Percentiles rank a stretch among this genome's conserved stretches.
Conservation (phyloP, 2,329 filamentous ascomycete species). For the Domatiomyces globalis region DNA sequence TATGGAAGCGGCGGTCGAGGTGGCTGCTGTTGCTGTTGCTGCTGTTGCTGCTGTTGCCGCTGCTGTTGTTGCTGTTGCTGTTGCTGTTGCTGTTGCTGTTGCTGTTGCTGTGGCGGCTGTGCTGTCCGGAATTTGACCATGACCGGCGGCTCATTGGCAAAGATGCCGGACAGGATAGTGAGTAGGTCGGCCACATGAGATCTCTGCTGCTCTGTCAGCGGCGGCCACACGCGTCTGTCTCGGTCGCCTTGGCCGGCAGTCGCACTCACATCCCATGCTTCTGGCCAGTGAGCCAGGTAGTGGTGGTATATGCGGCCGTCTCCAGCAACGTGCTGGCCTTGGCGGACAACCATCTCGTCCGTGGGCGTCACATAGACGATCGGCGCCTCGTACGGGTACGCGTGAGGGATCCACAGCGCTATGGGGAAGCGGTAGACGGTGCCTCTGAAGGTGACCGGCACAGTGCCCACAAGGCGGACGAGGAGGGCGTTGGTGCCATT, state of each 20-base stretch:
- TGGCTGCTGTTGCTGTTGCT: constrained; percentile 34
- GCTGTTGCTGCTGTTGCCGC: too few relatives aligned
- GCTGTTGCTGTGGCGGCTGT: constrained; percentile 28
- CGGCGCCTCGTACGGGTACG: constrained; percentile 74
- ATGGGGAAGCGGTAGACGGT: constrained; percentile 82
- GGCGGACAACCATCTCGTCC: constrained; percentile 74
- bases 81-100: constrained; percentile 24
- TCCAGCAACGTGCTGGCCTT: constrained; percentile 74
- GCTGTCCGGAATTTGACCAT: constrained; percentile 46
- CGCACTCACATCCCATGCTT: constrained; percentile 72
- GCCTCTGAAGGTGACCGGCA: constrained; percentile 84
- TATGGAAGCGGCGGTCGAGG: constrained; percentile 52
- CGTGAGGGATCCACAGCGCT: constrained; percentile 82
- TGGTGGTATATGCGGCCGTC: constrained; percentile 93
- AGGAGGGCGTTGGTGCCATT: constrained; percentile 77
- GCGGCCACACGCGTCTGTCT: neutral
- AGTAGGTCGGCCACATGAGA: constrained; percentile 74
- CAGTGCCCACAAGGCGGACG: constrained; percentile 69
- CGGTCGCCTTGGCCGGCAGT: neutral
- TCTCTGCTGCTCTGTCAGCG: constrained; percentile 39
- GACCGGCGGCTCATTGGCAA: constrained; percentile 88
- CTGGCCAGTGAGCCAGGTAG: constrained; percentile 77
- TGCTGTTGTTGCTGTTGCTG: constrained; percentile 18
- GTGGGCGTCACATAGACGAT: constrained; percentile 80
- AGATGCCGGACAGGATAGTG: constrained; percentile 67